A percentile compares a stretch with the other conserved stretches of the same genome.
Conservation (phyloP, 2,329 filamentous ascomycete genomes). For the Sporothrix brunneoviolacea region DNA sequence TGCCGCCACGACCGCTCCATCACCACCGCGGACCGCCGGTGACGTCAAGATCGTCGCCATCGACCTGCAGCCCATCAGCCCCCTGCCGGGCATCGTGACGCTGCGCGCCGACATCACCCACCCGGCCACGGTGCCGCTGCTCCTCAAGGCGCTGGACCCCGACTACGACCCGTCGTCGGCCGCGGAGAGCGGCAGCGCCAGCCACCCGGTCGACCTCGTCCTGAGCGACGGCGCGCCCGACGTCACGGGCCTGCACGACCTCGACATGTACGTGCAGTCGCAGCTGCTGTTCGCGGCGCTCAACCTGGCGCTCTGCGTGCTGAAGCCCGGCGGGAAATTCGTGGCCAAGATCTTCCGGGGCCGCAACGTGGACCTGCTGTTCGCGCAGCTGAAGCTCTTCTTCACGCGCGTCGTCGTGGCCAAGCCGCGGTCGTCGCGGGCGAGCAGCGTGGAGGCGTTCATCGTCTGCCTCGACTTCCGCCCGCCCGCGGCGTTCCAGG, state of each 20-base stretch:
- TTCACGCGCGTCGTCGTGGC: constrained; percentile 84
- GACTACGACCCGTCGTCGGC: constrained; percentile 43
- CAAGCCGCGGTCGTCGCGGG: constrained; percentile 89
- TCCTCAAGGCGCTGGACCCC: constrained; percentile 78
- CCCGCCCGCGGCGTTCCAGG: constrained; percentile 68
- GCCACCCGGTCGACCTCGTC: constrained; percentile 82
- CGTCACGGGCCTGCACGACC: constrained; percentile 91
- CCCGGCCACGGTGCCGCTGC: constrained; percentile 83
- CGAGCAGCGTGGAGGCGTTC: constrained; percentile 94
- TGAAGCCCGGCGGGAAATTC: constrained; percentile 82
- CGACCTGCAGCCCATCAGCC: constrained; percentile 92
- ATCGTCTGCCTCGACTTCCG: constrained; percentile 89
- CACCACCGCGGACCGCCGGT: constrained; percentile 33
- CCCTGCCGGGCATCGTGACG: constrained; percentile 84
- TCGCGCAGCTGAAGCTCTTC: constrained; percentile 86
- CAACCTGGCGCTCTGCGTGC: constrained; percentile 85
- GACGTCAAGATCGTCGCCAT: constrained; percentile 93
- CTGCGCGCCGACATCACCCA: constrained; percentile 96
- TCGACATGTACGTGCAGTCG: constrained; percentile 96
- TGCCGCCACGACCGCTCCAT: background rate
- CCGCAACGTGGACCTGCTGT: constrained; percentile 90
- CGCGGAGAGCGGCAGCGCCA: constrained; percentile 31
- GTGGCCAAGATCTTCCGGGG: constrained; percentile 97
- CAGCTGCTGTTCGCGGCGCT: constrained; percentile 91
- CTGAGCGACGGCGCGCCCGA: constrained; percentile 94